Conservation (phyloP, 1,139 yeast genomes). For the Hanseniaspora uvarum region DNA sequence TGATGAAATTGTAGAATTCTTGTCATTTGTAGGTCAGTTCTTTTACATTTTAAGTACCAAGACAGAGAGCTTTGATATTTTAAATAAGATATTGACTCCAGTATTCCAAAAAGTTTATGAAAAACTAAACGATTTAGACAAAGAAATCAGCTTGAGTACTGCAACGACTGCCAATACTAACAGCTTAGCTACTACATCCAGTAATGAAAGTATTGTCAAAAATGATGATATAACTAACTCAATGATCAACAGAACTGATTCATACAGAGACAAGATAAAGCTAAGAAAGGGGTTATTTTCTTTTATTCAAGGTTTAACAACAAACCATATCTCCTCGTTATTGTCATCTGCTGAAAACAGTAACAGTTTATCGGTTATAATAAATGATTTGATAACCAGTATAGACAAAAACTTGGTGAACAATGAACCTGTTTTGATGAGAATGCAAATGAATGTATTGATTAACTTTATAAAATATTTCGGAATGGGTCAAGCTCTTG, state of each 20-base stretch:
- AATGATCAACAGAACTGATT: slow-evolving; percentile 36
- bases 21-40: slow-evolving; percentile 79
- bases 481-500: slow-evolving; percentile 59
- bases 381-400: slow-evolving; percentile 47
- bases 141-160: slow-evolving; percentile 28
- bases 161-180: slow-evolving; percentile 31
- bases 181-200: slow-evolving; percentile 17
- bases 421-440: slow-evolving; percentile 46
- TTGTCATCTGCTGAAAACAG: slow-evolving; percentile 60
- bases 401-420: slow-evolving; percentile 55
- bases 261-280: slow-evolving; percentile 48
- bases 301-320: slow-evolving; percentile 56
- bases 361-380: slow-evolving; percentile 49
- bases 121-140: slow-evolving; percentile 37
- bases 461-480: slow-evolving; percentile 55
- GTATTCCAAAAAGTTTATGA: slow-evolving; percentile 56
- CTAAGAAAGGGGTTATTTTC: slow-evolving; percentile 63
- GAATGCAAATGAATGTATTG: slow-evolving; percentile 59
- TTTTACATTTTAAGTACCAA: slow-evolving; percentile 65
- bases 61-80: slow-evolving; percentile 58
- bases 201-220: slow-evolving; percentile 10
- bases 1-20: slow-evolving; percentile 66
- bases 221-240: slow-evolving; percentile 18
- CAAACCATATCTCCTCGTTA: slow-evolving; percentile 71
- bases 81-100: slow-evolving; percentile 65